phyloP scores from a whole-genome alignment of 2,329 filamentous ascomycete genomes.

The Ramichloridium luteum region DNA sequence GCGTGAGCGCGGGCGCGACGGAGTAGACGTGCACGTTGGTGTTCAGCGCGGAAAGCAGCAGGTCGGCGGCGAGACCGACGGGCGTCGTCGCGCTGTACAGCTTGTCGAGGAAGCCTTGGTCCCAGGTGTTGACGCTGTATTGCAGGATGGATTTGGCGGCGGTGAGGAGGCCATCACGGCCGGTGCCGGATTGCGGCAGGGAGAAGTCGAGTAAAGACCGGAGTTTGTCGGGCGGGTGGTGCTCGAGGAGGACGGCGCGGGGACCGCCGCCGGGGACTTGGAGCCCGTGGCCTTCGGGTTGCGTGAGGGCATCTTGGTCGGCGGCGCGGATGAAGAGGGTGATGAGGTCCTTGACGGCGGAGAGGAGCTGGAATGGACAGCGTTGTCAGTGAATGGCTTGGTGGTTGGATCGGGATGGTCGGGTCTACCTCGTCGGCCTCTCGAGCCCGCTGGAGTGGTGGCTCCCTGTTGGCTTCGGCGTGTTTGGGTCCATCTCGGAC shows the following conservation, averaged over 20 bases:
- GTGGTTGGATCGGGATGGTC: not conserved
- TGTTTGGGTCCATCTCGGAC: too few species aligned
- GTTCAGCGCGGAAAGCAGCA: conserved; percentile 75
- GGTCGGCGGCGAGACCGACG: conserved; percentile 70
- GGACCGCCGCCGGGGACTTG: conserved; percentile 48
- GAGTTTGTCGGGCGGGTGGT: conserved; percentile 33
- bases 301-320: conserved; percentile 47
- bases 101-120: conserved; percentile 93
- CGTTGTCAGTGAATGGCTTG: not conserved
- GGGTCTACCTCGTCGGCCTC: conserved; percentile 25
- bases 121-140: conserved; percentile 97
- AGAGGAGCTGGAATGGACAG: conserved; percentile 44
- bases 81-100: conserved; percentile 84
- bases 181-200: conserved; percentile 26
- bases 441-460: conserved; percentile 20
- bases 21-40: conserved; percentile 93
- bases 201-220: conserved; percentile 28
- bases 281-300: conserved; percentile 46
- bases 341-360: conserved; percentile 54
- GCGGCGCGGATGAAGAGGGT: conserved; percentile 60
- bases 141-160: conserved; percentile 57
- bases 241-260: conserved; percentile 32
- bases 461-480: conserved; percentile 6
- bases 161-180: conserved; percentile 32
- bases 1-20: conserved; percentile 75